phyloP scores from a whole-genome alignment of 2,329 filamentous ascomycete species.

The Aspergillus udagawae region DNA sequence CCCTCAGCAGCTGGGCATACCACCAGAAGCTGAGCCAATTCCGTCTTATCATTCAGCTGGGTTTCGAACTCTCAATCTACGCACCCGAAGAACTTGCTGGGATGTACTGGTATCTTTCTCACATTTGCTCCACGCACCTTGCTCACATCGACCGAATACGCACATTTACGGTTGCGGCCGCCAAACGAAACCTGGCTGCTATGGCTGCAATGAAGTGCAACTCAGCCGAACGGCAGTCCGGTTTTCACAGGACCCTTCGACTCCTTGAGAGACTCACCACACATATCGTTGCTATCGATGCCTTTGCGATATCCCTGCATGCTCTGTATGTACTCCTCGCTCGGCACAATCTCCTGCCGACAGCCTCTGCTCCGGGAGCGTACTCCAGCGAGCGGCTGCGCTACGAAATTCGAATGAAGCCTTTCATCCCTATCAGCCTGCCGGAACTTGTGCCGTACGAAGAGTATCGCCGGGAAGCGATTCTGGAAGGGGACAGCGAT shows the following conservation, averaged over 20 bases:
- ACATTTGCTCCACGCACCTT: constrained; percentile 64
- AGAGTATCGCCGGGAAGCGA: constrained; percentile 50
- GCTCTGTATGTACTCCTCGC: constrained; percentile 64
- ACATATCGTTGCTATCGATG: constrained; percentile 60
- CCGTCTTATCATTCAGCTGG: constrained; percentile 82
- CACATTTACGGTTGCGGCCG: constrained; percentile 51
- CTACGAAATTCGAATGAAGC: constrained; percentile 83
- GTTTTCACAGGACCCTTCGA: constrained; percentile 39
- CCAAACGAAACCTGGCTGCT: constrained; percentile 22
- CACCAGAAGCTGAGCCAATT: constrained; percentile 86
- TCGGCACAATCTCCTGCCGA: constrained; percentile 50
- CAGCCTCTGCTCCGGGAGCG: constrained; percentile 49
- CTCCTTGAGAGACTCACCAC: constrained; percentile 60
- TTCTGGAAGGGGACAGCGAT: constrained; percentile 43
- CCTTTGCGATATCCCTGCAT: constrained; percentile 49
- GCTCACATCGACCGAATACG: constrained; percentile 71
- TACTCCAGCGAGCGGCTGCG: constrained; percentile 66
- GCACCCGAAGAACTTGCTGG: constrained; percentile 75
- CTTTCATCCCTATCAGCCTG: constrained; percentile 66
- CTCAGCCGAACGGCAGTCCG: constrained; percentile 24
- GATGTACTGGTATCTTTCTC: constrained; percentile 89
- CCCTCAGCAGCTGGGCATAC: constrained; percentile 84
- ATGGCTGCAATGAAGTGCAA: constrained; percentile 12
- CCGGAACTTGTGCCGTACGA: constrained; percentile 64
- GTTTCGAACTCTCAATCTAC: constrained; percentile 91